Evolutionary conservation across 2,329 filamentous ascomycete species (phyloP), one percentile per base, ranked within the genome.

Genomic region (Sarocladium brachiariae): DNA sequence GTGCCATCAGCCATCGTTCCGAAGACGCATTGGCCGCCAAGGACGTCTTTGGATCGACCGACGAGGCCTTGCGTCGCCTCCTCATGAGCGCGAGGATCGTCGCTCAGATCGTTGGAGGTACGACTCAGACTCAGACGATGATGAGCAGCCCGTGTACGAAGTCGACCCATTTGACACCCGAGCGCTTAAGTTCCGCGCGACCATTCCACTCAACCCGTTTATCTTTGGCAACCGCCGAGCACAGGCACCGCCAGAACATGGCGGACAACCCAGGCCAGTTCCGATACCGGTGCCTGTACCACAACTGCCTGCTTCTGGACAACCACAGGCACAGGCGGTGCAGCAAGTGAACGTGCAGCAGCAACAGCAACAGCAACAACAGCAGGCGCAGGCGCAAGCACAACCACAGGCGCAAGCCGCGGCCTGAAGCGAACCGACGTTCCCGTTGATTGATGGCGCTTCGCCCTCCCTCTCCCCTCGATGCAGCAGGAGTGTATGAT

Each of bases 21-120:
- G 92, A 57, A 83, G 90, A 56, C 85, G 93, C 53, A 83, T 90
- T 51, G 92, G 92, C 50, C 86, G 92, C 58, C 77, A 91, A 55
- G 89, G 90, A 55, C 83, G 92, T 34, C 67, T 95, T 57, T 89
- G 90, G 79, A 89, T 97, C 57, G 93, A 97, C 68, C 84, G 90
- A 59, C 83, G 87, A 58, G 83, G 85, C 51, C 72, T 89, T 63
- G 54, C 66, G 38, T 77, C 72, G 49, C 70, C 72, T 53, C 71
- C 67, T n/a, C 46, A 33, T 11, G 61, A 68, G 76, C 45, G 38
- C 13, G 61, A 68, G 76, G 34, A 60, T 65, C 39, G 65, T n/a
- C 33, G 38, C 8, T 71, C 69, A 23, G 87, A 92, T 63, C 80
- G 84, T 54, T 96, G 87, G 79, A 95, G 90, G 69, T 95, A 89